Evolutionary conservation across 768 basidiomycete genomes (phyloP).

Genomic region (Xerocomellus chrysenteron): DNA sequence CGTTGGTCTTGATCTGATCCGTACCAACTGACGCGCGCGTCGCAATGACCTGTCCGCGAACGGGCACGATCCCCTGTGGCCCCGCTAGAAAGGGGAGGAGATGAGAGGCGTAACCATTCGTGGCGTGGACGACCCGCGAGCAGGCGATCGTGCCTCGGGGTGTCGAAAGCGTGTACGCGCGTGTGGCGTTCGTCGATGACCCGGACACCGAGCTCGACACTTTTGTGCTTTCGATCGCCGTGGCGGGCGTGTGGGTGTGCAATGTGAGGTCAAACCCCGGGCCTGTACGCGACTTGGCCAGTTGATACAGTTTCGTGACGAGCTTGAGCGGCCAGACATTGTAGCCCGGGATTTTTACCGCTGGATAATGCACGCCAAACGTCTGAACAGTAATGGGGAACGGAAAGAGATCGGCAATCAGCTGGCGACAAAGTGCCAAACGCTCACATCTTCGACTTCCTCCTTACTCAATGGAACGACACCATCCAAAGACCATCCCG

Average conservation of each 20-base stretch:
- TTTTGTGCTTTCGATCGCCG: slow-evolving; percentile 33
- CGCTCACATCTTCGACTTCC: slow-evolving; percentile 47
- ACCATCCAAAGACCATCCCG: slow-evolving; percentile 46
- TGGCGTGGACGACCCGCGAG: slow-evolving; percentile 76
- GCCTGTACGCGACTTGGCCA: slow-evolving; percentile 33
- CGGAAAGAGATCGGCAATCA: background rate
- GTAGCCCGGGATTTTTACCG: slow-evolving; percentile 48
- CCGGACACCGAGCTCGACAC: background rate
- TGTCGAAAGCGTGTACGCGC: slow-evolving; percentile 37
- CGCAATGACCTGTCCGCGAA: slow-evolving; percentile 66
- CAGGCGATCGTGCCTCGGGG: slow-evolving; percentile 64
- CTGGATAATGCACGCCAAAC: slow-evolving; percentile 48
- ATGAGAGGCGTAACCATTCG: slow-evolving; percentile 79
- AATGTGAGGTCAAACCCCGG: slow-evolving; percentile 46
- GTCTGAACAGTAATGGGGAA: slow-evolving; percentile 11
- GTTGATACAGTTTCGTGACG: slow-evolving; percentile 62
- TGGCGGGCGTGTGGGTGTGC: slow-evolving; percentile 76
- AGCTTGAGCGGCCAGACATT: slow-evolving; percentile 83
- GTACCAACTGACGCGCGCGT: slow-evolving; percentile 41
- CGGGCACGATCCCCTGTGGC: slow-evolving; percentile 57
- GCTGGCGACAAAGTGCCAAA: background rate
- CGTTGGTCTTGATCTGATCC: slow-evolving; percentile 40
- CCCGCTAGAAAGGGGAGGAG: slow-evolving; percentile 70
- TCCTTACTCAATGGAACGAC: slow-evolving; percentile 49
- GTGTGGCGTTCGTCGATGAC: slow-evolving; percentile 1